Conservation (phyloP, 495 filamentous ascomycete genomes). For the Paragyromitra xinjiangensis region DNA sequence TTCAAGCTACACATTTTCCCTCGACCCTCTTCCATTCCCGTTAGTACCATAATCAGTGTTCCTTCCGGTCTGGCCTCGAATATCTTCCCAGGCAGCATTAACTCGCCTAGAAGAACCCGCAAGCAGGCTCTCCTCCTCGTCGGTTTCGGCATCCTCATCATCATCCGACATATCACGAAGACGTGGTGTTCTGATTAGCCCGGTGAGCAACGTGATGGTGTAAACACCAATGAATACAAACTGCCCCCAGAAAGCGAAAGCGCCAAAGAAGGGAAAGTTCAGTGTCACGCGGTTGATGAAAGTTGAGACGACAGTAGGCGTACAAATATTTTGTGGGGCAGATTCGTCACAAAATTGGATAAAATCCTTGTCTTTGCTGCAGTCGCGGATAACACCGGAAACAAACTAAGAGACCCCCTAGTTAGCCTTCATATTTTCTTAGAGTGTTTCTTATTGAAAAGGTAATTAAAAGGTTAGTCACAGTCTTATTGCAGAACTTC, state of each 20-base stretch:
- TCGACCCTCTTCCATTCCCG: slow-evolving; percentile 34
- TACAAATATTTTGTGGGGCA: slow-evolving; percentile 79
- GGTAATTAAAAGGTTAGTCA: slow-evolving; percentile 25
- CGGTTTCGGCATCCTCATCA: slow-evolving; percentile 91
- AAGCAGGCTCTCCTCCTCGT: slow-evolving; percentile 91
- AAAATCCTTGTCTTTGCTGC: slow-evolving; percentile 72
- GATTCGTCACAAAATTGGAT: slow-evolving; percentile 83
- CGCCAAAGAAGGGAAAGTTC: slow-evolving; percentile 96
- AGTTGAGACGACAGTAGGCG: slow-evolving; percentile 85
- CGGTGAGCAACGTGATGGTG: slow-evolving; percentile 75
- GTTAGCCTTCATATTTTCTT: slow-evolving; percentile 7
- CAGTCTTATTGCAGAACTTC: slow-evolving; percentile 80
- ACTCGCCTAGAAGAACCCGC: slow-evolving; percentile 80
- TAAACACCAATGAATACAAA: slow-evolving; percentile 88
- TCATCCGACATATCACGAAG: slow-evolving; percentile 79
- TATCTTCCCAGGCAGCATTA: slow-evolving; percentile 85
- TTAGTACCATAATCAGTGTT: slow-evolving; percentile 38
- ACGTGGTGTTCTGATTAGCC: slow-evolving; percentile 80
- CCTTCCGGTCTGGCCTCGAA: slow-evolving; percentile 41
- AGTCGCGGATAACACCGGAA: slow-evolving; percentile 64
- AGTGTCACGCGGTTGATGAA: slow-evolving; percentile 94
- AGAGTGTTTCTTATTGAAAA: not conserved
- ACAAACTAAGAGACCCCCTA: slow-evolving; percentile 30
- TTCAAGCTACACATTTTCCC: slow-evolving; percentile 32
- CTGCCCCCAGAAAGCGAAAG: slow-evolving; percentile 91